phyloP scores from a whole-genome alignment of 2,329 filamentous ascomycete species.

The Penicillium polonicum region DNA sequence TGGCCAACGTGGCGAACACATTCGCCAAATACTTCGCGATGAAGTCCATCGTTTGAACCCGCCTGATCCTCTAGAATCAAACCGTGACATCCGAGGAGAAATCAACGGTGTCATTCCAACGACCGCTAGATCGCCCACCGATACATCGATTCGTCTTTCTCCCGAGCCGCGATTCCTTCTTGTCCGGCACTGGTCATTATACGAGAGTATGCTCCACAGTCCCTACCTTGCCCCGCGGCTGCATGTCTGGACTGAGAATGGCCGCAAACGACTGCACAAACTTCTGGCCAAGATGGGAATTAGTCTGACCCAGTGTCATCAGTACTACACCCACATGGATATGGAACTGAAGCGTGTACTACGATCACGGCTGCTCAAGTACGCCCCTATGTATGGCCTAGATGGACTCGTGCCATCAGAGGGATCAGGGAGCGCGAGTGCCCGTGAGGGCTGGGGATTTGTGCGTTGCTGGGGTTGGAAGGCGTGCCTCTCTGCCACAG shows the following conservation, averaged over 20 bases:
- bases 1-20: slow-evolving; percentile 75
- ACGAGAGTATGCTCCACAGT: slow-evolving; percentile 97
- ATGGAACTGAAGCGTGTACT: slow-evolving; percentile 91
- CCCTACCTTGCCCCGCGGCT: slow-evolving; percentile 89
- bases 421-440: slow-evolving; percentile 67
- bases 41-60: slow-evolving; percentile 94
- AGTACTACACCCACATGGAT: slow-evolving; percentile 97
- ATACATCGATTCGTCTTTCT: slow-evolving; percentile 86
- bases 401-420: slow-evolving; percentile 86
- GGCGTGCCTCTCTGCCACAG: slow-evolving; percentile 86
- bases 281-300: slow-evolving; percentile 98
- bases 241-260: slow-evolving; percentile 90
- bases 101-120: slow-evolving; percentile 82
- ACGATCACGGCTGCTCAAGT: slow-evolving; percentile 81
- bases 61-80: slow-evolving; percentile 58
- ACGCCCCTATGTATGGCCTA: slow-evolving; percentile 87
- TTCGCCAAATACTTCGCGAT: slow-evolving; percentile 82
- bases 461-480: slow-evolving; percentile 98
- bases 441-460: slow-evolving; percentile 93
- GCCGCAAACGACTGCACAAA: slow-evolving; percentile 86
- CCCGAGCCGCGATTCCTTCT: slow-evolving; percentile 92
- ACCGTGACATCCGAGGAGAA: slow-evolving; percentile 64
- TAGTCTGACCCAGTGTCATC: slow-evolving; percentile 86
- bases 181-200: slow-evolving; percentile 93
- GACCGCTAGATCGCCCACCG: slow-evolving; percentile 81